phyloP scores from a whole-genome alignment of 2,329 filamentous ascomycete genomes.

The Botryosphaeria dothidea region DNA sequence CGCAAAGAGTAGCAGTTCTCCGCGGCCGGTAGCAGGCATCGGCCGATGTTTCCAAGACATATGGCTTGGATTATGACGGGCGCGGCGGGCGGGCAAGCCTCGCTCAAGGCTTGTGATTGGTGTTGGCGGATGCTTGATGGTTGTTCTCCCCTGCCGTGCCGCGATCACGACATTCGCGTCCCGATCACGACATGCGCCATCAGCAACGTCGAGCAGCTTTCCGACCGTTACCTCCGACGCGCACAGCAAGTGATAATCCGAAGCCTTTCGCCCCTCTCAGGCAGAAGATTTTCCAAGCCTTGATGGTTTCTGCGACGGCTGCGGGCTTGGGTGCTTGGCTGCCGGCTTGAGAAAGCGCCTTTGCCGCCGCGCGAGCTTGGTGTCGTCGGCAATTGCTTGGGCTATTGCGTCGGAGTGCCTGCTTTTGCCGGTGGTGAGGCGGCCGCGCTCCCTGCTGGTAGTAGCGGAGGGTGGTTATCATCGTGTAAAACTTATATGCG shows the following conservation, averaged over 20 bases:
- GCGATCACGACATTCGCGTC: slow-evolving; percentile 18
- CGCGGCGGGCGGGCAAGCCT: background rate
- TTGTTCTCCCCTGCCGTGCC: slow-evolving; percentile 8
- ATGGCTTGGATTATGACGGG: background rate
- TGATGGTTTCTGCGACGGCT: background rate
- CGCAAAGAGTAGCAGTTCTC: background rate
- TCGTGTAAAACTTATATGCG: background rate
- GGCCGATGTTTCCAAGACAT: background rate
- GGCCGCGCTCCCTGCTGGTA: background rate
- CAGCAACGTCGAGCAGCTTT: background rate
- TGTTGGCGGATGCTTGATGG: slow-evolving; percentile 2
- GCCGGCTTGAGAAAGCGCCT: background rate
- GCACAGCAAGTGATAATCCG: background rate
- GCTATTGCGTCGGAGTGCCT: no score
- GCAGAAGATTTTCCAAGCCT: background rate
- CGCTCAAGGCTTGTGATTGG: slow-evolving; percentile 8
- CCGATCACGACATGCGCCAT: slow-evolving; percentile 3
- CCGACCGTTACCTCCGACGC: background rate
- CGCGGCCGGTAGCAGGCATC: background rate
- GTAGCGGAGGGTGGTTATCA: background rate
- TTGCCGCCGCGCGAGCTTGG: background rate
- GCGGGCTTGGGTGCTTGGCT: slow-evolving; percentile 1
- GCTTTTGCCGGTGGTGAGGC: background rate
- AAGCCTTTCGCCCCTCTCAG: background rate
- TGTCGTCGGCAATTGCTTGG: slow-evolving; percentile 4